Conservation (phyloP, 768 basidiomycete genomes). For the Tricholomella constricta region DNA sequence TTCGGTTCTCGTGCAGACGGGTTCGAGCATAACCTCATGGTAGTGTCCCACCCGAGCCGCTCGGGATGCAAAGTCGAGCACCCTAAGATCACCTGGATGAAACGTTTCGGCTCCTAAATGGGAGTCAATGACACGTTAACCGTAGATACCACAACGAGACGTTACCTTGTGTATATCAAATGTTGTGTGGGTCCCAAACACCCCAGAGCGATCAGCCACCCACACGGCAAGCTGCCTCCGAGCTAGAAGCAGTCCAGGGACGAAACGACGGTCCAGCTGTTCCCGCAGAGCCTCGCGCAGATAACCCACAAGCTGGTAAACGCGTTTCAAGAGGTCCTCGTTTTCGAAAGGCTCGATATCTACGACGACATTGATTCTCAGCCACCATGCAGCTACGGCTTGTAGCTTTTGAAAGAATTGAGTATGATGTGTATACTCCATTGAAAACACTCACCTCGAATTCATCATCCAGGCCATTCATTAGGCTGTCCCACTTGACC, state of each 20-base stretch:
- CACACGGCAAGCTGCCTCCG: background rate
- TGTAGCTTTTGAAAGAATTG: too few species aligned
- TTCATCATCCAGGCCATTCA: background rate
- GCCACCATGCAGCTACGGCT: constrained; percentile 6
- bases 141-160: too few species aligned
- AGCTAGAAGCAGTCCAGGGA: constrained; percentile 2
- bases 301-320: background rate
- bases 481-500: background rate
- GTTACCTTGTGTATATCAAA: constrained; percentile 14
- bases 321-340: background rate
- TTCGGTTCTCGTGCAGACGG: background rate
- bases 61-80: too few species aligned
- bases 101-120: too few species aligned
- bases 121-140: too few species aligned
- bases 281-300: too few species aligned
- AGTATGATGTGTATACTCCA: too few species aligned
- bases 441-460: background rate
- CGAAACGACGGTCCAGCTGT: constrained; percentile 12
- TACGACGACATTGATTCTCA: constrained; percentile 4
- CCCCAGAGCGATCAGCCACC: too few species aligned
- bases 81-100: too few species aligned
- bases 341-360: constrained; percentile 2
- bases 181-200: constrained; percentile 1
- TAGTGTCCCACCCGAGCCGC: too few species aligned
- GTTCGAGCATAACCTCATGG: background rate